These are phyloP conservation scores for Dalbergia cochinchinensis DNA, from an alignment of 306 rosid species.

Conservation along the genomic window DNA sequence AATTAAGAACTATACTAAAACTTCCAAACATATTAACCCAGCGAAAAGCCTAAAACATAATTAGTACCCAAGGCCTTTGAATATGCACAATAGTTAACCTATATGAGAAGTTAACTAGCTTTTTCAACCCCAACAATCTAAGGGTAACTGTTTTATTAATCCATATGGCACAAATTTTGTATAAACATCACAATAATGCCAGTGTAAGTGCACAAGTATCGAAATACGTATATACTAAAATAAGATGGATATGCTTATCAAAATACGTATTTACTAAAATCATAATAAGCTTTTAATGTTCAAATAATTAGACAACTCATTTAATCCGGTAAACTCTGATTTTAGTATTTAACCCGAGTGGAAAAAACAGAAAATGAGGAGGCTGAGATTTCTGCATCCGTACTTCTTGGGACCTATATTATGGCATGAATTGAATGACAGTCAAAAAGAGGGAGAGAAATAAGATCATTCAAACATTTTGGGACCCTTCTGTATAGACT, in stretches of 20 bases:
- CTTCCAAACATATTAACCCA: not conserved
- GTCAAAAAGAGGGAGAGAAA: conserved; percentile 19
- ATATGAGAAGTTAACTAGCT: too few species aligned
- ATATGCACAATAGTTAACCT: too few species aligned
- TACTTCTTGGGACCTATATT: not conserved
- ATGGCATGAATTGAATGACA: not conserved
- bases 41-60: not conserved
- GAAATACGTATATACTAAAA: too few species aligned
- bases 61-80: not conserved
- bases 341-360: conserved; percentile 20
- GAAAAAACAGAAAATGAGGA: not conserved
- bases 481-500: not conserved
- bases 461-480: conserved; percentile 31
- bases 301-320: too few species aligned
- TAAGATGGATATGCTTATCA: too few species aligned
- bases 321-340: not conserved
- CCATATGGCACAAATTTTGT: too few species aligned
- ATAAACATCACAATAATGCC: too few species aligned
- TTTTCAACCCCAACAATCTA: too few species aligned
- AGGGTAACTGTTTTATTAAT: too few species aligned
- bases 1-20: not conserved
- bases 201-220: too few species aligned
- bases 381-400: not conserved
- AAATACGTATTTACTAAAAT: too few species aligned
- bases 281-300: too few species aligned